Evolutionary conservation across 106 monocot genomes (phyloP), one percentile per base, ranked within the genome.

Genomic region (Platanthera guangdongensis): DNA sequence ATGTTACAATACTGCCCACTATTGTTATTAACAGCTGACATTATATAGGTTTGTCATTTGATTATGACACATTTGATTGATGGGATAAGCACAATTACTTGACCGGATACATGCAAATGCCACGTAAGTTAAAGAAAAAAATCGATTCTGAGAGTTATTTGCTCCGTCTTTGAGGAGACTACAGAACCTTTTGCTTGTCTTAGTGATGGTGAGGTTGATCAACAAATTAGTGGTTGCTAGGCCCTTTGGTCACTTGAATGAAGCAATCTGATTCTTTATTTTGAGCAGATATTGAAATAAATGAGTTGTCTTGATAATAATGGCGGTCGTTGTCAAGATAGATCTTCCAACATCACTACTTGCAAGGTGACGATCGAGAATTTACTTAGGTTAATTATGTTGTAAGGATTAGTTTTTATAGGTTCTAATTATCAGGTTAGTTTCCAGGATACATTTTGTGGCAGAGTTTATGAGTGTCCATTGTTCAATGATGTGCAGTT

Each of bases 321-420:
- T 78, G 96, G 96, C 32, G 96, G 96, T 14, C 93, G 96, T 83
- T 96, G 96, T 93, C 86, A 93, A 68, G 96, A 96, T 80, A 93
- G 91, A 78, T 80, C 71, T 80, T 79, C 87, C 51, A 91, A 93
- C 57, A 75, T 91, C 72, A 93, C 93, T 59, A 93, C 96, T 39
- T 96, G 93, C 96, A 96, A 93, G 93, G 96, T 96, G 79, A 74
- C 25, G 10, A 9, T 46, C 0, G 50, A 30, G 5, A 45, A 48
- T 52, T 50, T 39, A 11, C 0, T 11, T 1, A 70, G 14, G 6
- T 72, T 72, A 21, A 51, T 51, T 21, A 3, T 1, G 8, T 47
- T 72, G 21, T 21, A 51, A 72, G 21, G 12, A 6, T 50, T 72
- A 51, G 13, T 72, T 51, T 16, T 51, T 73, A 53, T 73, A 0